These are phyloP conservation scores for Pythium chondricola DNA, from an alignment of 352 stramenopile genomes.

Conservation along the genomic window DNA sequence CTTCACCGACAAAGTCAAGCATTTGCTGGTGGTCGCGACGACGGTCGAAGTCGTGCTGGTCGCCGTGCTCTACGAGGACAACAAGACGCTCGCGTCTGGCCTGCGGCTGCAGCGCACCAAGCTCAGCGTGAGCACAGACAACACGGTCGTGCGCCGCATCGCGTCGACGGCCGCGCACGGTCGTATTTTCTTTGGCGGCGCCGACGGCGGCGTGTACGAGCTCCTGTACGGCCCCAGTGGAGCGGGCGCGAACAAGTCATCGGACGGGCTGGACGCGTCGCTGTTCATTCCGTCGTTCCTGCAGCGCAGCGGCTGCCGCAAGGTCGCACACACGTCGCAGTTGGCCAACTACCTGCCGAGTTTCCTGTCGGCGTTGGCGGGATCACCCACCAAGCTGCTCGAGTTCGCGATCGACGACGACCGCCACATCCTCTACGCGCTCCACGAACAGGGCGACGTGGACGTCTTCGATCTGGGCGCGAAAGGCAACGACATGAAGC, in stretches of 20 bases:
- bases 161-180: constrained; percentile 67
- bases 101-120: constrained; percentile 70
- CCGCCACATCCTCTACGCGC: constrained; percentile 88
- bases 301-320: constrained; percentile 66
- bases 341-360: constrained; percentile 72
- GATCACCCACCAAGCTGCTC: constrained; percentile 76
- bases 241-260: background rate
- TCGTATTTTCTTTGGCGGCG: constrained; percentile 95
- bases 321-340: constrained; percentile 89
- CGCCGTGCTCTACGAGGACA: constrained; percentile 75
- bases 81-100: constrained; percentile 24
- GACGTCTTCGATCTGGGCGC: constrained; percentile 68
- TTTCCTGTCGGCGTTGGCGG: constrained; percentile 72
- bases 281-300: constrained; percentile 32
- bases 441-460: constrained; percentile 78
- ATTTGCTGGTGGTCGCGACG: constrained; percentile 93
- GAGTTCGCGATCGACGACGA: constrained; percentile 87
- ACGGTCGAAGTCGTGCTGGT: constrained; percentile 93
- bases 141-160: constrained; percentile 90
- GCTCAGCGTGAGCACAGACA: constrained; percentile 91
- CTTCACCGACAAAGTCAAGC: constrained; percentile 92
- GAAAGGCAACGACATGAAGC: constrained; percentile 44
- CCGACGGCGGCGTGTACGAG: constrained; percentile 94
- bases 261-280: constrained; percentile 17
- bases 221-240: constrained; percentile 61